Percentiles rank a stretch among this genome's conserved stretches.
These are phyloP conservation scores for Erysimum pusillum DNA, from an alignment of 441 rosid genomes.

Conservation along the genomic window DNA sequence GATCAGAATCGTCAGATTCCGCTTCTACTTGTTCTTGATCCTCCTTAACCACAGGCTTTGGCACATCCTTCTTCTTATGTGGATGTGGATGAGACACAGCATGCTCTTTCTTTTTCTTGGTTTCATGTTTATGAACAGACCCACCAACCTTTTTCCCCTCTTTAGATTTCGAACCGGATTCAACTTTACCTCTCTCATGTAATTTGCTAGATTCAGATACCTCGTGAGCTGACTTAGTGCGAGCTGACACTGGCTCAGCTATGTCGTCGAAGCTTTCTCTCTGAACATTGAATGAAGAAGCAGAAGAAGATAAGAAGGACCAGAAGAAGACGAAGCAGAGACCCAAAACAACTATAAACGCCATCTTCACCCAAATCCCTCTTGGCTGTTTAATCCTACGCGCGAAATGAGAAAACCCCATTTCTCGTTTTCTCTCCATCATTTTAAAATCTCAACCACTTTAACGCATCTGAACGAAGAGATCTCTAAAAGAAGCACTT, in stretches of 20 bases:
- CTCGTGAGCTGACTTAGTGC: slow-evolving; percentile 46
- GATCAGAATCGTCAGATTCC: slow-evolving; percentile 54
- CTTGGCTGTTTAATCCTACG: slow-evolving; percentile 85
- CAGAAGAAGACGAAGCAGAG: slow-evolving; percentile 86
- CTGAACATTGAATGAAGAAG: slow-evolving; percentile 65
- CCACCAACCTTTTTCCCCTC: slow-evolving; percentile 56
- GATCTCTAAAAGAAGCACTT: slow-evolving; percentile 34
- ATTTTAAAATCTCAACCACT: slow-evolving; percentile 25
- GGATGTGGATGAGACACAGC: slow-evolving; percentile 48
- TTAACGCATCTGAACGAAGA: slow-evolving; percentile 35
- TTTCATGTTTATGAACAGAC: slow-evolving; percentile 57
- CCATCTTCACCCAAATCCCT: slow-evolving; percentile 78
- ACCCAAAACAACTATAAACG: slow-evolving; percentile 78
- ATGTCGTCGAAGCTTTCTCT: slow-evolving; percentile 93
- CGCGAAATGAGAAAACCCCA: slow-evolving; percentile 73
- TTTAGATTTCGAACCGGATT: slow-evolving; percentile 52
- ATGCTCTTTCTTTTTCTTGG: slow-evolving; percentile 58
- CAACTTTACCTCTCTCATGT: slow-evolving; percentile 49
- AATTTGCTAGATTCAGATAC: slow-evolving; percentile 46
- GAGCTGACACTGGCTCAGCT: slow-evolving; percentile 73
- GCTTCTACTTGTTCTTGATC: slow-evolving; percentile 43
- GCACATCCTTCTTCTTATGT: slow-evolving; percentile 51
- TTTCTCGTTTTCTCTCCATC: slow-evolving; percentile 49
- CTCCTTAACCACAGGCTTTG: slow-evolving; percentile 50
- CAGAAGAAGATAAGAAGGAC: slow-evolving; percentile 78